phyloP scores from a whole-genome alignment of 2,329 filamentous ascomycete genomes.

The Cyclaneusma minus region DNA sequence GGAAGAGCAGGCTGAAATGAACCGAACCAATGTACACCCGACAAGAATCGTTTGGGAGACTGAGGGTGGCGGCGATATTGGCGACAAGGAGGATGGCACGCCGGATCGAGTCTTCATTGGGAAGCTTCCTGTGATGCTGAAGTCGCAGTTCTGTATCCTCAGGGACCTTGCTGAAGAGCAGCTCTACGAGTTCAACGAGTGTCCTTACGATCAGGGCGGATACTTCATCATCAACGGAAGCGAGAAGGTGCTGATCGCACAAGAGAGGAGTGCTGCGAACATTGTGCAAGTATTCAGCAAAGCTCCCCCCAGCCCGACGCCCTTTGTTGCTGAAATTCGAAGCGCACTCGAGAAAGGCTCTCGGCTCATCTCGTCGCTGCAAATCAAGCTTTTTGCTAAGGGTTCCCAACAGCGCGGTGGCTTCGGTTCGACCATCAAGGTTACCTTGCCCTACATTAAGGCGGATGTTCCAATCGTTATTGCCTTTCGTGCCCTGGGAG shows the following conservation, averaged over 20 bases:
- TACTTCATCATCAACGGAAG: slow-evolving; percentile 99
- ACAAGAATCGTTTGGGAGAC: slow-evolving; percentile 46
- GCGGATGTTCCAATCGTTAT: slow-evolving; percentile 85
- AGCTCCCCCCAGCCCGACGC: slow-evolving; percentile 78
- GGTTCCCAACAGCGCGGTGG: slow-evolving; percentile 65
- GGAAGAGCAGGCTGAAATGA: slow-evolving; percentile 39
- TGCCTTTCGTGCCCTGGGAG: slow-evolving; percentile 86
- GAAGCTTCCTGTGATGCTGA: slow-evolving; percentile 94
- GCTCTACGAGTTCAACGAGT: slow-evolving; percentile 86
- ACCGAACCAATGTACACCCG: slow-evolving; percentile 38
- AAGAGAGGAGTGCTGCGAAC: slow-evolving; percentile 93
- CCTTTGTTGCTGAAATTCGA: slow-evolving; percentile 88
- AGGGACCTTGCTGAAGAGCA: slow-evolving; percentile 71
- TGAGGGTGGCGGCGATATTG: slow-evolving; percentile 28
- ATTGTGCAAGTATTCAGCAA: slow-evolving; percentile 99
- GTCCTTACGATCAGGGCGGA: slow-evolving; percentile 93
- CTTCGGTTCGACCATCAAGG: slow-evolving; percentile 78
- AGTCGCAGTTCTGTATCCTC: slow-evolving; percentile 88
- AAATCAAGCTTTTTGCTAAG: slow-evolving; percentile 80
- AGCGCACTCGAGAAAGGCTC: slow-evolving; percentile 95
- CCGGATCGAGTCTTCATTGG: slow-evolving; percentile 64
- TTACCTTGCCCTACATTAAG: slow-evolving; percentile 87
- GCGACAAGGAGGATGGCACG: slow-evolving; percentile 33
- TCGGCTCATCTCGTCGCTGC: slow-evolving; percentile 80
- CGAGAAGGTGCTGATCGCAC: slow-evolving; percentile 95